These are phyloP conservation scores for Aspergillus fructus DNA, from an alignment of 2,329 filamentous ascomycete species.

Conservation along the genomic window DNA sequence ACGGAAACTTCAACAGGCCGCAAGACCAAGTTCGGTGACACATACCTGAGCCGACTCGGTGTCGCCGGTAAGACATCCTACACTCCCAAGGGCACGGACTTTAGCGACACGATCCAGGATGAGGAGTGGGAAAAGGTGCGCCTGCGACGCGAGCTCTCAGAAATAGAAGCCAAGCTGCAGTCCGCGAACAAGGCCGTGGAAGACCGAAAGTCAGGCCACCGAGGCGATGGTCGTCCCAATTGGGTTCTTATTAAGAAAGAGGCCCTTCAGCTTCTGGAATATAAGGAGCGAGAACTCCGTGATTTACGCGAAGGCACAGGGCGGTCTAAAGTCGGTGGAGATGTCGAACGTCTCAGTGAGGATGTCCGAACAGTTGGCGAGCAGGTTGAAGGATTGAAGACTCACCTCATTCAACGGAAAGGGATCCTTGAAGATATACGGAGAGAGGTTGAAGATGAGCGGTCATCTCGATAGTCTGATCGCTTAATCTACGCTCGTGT, in stretches of 20 bases:
- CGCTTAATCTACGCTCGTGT: conserved; percentile 8
- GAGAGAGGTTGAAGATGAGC: conserved; percentile 85
- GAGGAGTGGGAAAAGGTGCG: conserved; percentile 97
- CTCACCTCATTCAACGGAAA: conserved; percentile 74
- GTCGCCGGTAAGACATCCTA: conserved; percentile 73
- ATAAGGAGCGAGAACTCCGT: conserved; percentile 80
- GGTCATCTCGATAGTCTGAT: conserved; percentile 48
- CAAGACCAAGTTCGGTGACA: conserved; percentile 96
- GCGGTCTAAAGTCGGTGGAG: conserved; percentile 63
- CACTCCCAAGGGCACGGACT: conserved; percentile 84
- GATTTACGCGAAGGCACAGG: conserved; percentile 62
- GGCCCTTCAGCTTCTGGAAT: conserved; percentile 89
- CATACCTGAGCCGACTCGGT: conserved; percentile 88
- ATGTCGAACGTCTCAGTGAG: conserved; percentile 74
- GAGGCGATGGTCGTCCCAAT: conserved; percentile 71
- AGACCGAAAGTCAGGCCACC: conserved; percentile 53
- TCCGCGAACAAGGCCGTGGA: conserved; percentile 75
- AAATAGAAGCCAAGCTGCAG: conserved; percentile 83
- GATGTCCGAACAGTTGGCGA: conserved; percentile 90
- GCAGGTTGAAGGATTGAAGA: conserved; percentile 87
- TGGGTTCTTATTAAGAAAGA: conserved; percentile 92
- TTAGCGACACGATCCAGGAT: conserved; percentile 77
- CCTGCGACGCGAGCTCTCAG: conserved; percentile 85
- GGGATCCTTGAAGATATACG: conserved; percentile 73
- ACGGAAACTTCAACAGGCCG: conserved; percentile 80